A percentile compares a stretch with the other conserved stretches of the same genome.
Evolutionary conservation across 163 green algal species (phyloP).

Genomic region (Scenedesmus sp.): DNA sequence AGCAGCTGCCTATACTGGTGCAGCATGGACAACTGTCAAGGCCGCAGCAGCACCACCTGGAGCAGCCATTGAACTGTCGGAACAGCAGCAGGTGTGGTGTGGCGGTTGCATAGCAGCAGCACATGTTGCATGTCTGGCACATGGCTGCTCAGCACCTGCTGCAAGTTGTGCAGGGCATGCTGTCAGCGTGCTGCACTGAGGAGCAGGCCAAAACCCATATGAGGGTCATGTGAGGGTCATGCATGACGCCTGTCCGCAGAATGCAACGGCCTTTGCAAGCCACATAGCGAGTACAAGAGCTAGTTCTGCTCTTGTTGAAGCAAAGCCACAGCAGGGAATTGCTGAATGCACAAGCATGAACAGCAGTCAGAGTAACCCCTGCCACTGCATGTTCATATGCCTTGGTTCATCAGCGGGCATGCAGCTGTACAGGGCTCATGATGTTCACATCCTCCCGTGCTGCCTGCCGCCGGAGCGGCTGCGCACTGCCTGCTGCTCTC

Average conservation of each 20-base stretch:
- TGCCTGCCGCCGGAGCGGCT: not conserved
- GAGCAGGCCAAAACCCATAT: too few relatives aligned
- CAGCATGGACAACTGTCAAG: not conserved
- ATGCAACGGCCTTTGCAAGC: not conserved
- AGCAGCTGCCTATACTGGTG: conserved; percentile 16
- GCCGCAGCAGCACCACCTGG: not conserved
- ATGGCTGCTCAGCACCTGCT: not conserved
- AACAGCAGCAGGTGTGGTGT: conserved; percentile 20
- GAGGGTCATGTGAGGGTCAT: not conserved
- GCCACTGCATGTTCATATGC: too few relatives aligned
- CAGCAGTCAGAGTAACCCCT: too few relatives aligned
- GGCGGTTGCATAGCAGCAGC: not conserved
- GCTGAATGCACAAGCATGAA: not conserved
- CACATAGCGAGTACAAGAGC: too few relatives aligned
- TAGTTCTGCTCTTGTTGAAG: not conserved
- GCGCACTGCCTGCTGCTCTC: not conserved
- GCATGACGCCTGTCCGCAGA: too few relatives aligned
- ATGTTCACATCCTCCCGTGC: too few relatives aligned
- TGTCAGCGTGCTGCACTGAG: not conserved
- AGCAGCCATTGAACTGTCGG: not conserved
- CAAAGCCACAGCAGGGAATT: not conserved
- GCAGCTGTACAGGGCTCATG: too few relatives aligned
- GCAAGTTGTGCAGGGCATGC: not conserved
- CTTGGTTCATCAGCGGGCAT: too few relatives aligned
- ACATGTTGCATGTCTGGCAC: too few relatives aligned